A percentile compares a stretch with the other conserved stretches of the same genome.
Conservation (phyloP, 192 early-diverging fungal species). For the Dissophora globulifera region DNA sequence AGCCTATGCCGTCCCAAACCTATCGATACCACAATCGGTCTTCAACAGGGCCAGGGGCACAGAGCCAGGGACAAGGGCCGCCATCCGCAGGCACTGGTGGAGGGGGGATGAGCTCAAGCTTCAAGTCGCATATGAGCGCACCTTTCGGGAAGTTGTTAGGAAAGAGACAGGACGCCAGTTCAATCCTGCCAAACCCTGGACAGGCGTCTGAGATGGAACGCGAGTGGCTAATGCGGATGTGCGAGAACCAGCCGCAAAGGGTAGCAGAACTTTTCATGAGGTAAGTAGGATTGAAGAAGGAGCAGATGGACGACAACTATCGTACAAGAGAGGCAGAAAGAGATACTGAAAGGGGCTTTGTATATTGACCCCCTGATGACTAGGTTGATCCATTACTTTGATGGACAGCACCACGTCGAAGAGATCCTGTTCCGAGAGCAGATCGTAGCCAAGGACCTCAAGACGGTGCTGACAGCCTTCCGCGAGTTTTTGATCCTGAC, state of each 20-base stretch:
- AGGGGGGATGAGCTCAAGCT: constrained; percentile 28
- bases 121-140: constrained; percentile 32
- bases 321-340: too few relatives aligned
- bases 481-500: constrained; percentile 44
- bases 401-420: constrained; percentile 80
- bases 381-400: constrained; percentile 79
- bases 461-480: constrained; percentile 42
- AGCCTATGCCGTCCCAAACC: constrained; percentile 34
- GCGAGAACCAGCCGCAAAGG: constrained; percentile 64
- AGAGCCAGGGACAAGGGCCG: constrained; percentile 6
- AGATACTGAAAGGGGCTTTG: not conserved
- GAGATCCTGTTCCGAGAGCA: constrained; percentile 71
- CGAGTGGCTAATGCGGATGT: constrained; percentile 62
- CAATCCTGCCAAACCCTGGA: constrained; percentile 57
- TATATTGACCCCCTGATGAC: not conserved
- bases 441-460: constrained; percentile 49
- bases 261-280: constrained; percentile 66
- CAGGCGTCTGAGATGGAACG: constrained; percentile 59
- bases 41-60: constrained; percentile 36
- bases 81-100: constrained; percentile 5
- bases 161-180: constrained; percentile 41
- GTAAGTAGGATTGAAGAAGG: constrained; percentile 30
- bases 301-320: too few relatives aligned
- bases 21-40: constrained; percentile 52
- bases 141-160: constrained; percentile 23